Evolutionary conservation across 2,329 filamentous ascomycete species (phyloP).

Genomic region (Aspergillus phoenicis): DNA sequence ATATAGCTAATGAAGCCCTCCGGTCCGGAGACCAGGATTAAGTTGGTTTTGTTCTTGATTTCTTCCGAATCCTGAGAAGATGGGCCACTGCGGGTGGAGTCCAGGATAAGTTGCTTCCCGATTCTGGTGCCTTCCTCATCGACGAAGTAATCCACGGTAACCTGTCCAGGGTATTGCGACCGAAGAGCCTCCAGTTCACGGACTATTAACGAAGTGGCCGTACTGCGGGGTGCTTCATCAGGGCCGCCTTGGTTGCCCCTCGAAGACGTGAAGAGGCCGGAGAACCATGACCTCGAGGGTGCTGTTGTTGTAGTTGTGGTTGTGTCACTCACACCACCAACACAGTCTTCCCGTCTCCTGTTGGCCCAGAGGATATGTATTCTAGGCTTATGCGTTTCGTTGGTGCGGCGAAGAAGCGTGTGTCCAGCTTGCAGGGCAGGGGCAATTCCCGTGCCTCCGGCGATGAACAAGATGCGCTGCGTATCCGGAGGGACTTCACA

Average conservation of each 20-base stretch:
- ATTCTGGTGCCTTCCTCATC: constrained; percentile 77
- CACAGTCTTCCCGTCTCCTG: constrained; percentile 65
- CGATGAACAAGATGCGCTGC: constrained; percentile 74
- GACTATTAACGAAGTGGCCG: constrained; percentile 50
- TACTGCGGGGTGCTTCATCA: background rate
- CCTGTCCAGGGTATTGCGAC: constrained; percentile 54
- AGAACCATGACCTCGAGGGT: constrained; percentile 33
- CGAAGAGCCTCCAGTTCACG: constrained; percentile 66
- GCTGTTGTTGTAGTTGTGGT: constrained; percentile 14
- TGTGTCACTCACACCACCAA: constrained; percentile 60
- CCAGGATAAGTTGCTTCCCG: constrained; percentile 52
- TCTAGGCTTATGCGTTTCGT: constrained; percentile 36
- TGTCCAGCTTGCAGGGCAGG: constrained; percentile 81
- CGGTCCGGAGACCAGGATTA: constrained; percentile 86
- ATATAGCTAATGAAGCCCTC: constrained; percentile 84
- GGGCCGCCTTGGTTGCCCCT: constrained; percentile 7
- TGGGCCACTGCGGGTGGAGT: constrained; percentile 29
- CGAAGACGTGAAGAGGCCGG: constrained; percentile 29
- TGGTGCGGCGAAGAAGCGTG: constrained; percentile 52
- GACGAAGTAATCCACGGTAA: constrained; percentile 74
- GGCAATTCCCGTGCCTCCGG: constrained; percentile 89
- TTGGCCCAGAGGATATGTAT: constrained; percentile 85
- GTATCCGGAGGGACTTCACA: constrained; percentile 61
- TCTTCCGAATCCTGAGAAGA: constrained; percentile 30
- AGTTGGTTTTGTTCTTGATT: constrained; percentile 26